Conservation (phyloP, 495 filamentous ascomycete genomes). For the Penicillium parvum region DNA sequence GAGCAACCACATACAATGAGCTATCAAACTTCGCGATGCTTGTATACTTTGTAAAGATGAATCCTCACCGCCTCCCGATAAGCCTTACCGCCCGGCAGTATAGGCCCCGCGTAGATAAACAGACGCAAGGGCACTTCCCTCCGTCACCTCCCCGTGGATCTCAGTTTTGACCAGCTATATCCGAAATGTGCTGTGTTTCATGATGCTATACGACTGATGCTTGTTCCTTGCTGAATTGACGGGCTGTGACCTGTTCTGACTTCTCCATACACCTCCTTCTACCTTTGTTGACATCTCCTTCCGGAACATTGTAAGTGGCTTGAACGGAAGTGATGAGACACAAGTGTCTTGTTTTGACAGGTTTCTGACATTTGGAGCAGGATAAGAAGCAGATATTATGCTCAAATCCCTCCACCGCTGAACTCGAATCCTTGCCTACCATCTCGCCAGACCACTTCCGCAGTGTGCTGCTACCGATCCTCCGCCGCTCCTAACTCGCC, state of each 20-base stretch:
- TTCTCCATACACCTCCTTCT: neutral
- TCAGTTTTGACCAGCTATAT: neutral
- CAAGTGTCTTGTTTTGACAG: neutral
- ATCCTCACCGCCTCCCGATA: constrained; percentile 12
- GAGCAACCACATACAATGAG: no score
- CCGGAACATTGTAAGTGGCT: neutral
- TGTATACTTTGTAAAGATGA: neutral
- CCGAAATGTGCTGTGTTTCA: neutral
- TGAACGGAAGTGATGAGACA: neutral
- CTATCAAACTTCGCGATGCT: no score
- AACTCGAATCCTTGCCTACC: no score
- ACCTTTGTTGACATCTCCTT: constrained; percentile 9
- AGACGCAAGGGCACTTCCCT: constrained; percentile 29
- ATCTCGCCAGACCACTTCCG: no score
- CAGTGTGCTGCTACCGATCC: no score
- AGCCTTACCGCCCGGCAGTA: constrained; percentile 34
- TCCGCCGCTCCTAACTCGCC: no score
- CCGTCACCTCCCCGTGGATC: neutral
- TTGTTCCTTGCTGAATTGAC: neutral
- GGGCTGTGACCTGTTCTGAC: neutral
- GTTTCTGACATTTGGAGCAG: neutral
- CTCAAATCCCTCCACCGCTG: no score
- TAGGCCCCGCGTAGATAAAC: constrained; percentile 33
- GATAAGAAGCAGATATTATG: no score
- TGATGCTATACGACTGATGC: constrained; percentile 1